Conservation (phyloP, 176 grass and related monocot species). For the Oryza glumipatula region DNA sequence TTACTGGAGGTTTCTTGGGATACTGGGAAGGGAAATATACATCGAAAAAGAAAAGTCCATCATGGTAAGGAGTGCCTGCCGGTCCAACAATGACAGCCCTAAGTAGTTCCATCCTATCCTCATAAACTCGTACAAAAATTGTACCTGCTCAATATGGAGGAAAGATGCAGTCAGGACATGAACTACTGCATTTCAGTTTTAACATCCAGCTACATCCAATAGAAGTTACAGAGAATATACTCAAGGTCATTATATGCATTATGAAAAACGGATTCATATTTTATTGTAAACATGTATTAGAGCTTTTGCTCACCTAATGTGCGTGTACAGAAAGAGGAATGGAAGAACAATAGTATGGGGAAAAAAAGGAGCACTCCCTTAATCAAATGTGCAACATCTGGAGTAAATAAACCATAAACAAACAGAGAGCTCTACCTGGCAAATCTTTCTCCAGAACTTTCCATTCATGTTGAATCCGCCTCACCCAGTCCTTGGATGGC, state of each 20-base stretch:
- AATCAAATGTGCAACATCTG: too few species aligned
- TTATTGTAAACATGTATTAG: slow-evolving; percentile 4
- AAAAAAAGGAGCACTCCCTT: too few species aligned
- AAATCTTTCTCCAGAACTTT: slow-evolving; percentile 82
- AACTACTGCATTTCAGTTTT: too few species aligned
- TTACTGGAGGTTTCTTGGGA: slow-evolving; percentile 72
- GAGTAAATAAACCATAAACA: neutral
- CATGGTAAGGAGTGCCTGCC: slow-evolving; percentile 85
- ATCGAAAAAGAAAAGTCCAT: slow-evolving; percentile 87
- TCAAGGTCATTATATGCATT: slow-evolving; percentile 17
- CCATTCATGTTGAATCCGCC: slow-evolving; percentile 82
- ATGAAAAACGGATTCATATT: neutral
- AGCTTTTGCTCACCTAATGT: neutral
- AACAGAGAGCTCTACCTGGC: slow-evolving; percentile 47
- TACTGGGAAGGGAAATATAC: slow-evolving; percentile 71
- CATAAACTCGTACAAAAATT: slow-evolving; percentile 83
- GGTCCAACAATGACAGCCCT: slow-evolving; percentile 81
- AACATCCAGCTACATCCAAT: too few species aligned
- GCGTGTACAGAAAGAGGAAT: neutral
- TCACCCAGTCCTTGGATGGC: slow-evolving; percentile 72
- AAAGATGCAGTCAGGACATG: slow-evolving; percentile 13
- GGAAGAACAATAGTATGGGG: neutral
- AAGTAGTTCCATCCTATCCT: slow-evolving; percentile 90
- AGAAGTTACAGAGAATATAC: too few species aligned
- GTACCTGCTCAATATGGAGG: slow-evolving; percentile 57